These are phyloP conservation scores for Eudorina sp. DNA, from an alignment of 139 green algal genomes.

Conservation along the genomic window DNA sequence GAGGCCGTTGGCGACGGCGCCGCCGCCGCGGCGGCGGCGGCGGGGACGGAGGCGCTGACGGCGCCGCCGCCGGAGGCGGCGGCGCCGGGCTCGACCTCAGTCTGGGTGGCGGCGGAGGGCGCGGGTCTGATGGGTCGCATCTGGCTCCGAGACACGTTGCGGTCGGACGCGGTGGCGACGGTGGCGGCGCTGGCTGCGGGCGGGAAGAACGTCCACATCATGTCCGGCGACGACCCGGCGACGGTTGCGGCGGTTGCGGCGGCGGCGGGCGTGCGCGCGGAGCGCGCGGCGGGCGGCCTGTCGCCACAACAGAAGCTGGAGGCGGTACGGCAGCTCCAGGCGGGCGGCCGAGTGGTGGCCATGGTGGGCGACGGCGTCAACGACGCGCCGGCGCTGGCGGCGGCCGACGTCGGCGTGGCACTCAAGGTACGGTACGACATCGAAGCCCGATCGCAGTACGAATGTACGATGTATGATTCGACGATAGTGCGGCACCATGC, in stretches of 20 bases:
- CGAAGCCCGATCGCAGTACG: too few relatives aligned
- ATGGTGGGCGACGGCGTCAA: conserved; percentile 99
- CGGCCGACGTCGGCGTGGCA: conserved; percentile 98
- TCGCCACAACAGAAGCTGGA: conserved; percentile 73
- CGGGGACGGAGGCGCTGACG: conserved; percentile 10
- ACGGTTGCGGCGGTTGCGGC: conserved; percentile 71
- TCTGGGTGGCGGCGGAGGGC: conserved; percentile 79
- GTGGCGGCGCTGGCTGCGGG: conserved; percentile 71
- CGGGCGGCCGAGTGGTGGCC: conserved; percentile 87
- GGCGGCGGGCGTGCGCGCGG: conserved; percentile 66
- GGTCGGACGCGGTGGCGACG: conserved; percentile 71
- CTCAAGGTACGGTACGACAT: conserved; percentile 73
- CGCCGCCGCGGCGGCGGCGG: neutral
- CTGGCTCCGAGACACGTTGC: conserved; percentile 76
- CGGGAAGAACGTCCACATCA: conserved; percentile 75
- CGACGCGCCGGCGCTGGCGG: conserved; percentile 97
- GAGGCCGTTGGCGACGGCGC: conserved; percentile 46
- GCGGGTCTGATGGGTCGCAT: conserved; percentile 77
- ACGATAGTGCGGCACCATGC: too few relatives aligned
- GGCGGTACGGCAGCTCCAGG: conserved; percentile 61
- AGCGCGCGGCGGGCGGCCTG: conserved; percentile 53
- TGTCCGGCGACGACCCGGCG: conserved; percentile 84
- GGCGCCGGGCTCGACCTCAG: conserved; percentile 40
- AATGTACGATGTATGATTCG: too few relatives aligned
- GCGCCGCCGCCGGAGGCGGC: conserved; percentile 22